Evolutionary conservation across 2,329 filamentous ascomycete genomes (phyloP).

Genomic region (Epichloe festucae): DNA sequence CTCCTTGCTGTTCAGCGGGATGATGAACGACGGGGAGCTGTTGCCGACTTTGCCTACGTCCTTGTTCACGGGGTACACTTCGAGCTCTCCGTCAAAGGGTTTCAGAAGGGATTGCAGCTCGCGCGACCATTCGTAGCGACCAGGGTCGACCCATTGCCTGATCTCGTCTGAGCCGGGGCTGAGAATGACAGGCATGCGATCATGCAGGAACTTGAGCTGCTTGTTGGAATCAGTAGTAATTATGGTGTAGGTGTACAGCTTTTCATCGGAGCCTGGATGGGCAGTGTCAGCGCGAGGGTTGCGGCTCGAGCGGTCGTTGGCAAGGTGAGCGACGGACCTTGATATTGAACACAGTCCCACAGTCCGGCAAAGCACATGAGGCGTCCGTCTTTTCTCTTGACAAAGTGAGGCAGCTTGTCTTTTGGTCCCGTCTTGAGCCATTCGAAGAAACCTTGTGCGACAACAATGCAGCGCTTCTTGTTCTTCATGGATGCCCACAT

Average conservation of each 20-base stretch:
- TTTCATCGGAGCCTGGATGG: slow-evolving; percentile 33
- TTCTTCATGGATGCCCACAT: slow-evolving; percentile 93
- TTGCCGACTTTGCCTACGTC: slow-evolving; percentile 94
- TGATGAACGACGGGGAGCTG: slow-evolving; percentile 69
- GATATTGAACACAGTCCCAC: slow-evolving; percentile 78
- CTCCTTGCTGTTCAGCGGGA: slow-evolving; percentile 70
- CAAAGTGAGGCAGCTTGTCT: slow-evolving; percentile 74
- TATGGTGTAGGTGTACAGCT: slow-evolving; percentile 79
- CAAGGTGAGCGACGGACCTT: slow-evolving; percentile 31
- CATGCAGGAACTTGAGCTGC: slow-evolving; percentile 75
- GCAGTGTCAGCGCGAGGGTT: background rate
- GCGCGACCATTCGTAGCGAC: slow-evolving; percentile 55
- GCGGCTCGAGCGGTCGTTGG: too few species aligned
- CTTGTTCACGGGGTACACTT: slow-evolving; percentile 74
- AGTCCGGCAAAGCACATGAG: slow-evolving; percentile 84
- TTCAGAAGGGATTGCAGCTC: slow-evolving; percentile 69
- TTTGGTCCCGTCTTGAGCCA: slow-evolving; percentile 73
- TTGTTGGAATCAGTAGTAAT: slow-evolving; percentile 82
- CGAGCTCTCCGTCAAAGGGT: slow-evolving; percentile 66
- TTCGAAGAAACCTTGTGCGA: slow-evolving; percentile 91
- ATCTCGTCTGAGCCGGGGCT: slow-evolving; percentile 61
- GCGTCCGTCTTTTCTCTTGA: slow-evolving; percentile 67
- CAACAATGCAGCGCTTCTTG: slow-evolving; percentile 72
- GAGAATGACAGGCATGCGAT: slow-evolving; percentile 90
- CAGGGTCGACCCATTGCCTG: slow-evolving; percentile 66